Conservation (phyloP, 495 filamentous ascomycete genomes). For the Lineolata rhizophorae region DNA sequence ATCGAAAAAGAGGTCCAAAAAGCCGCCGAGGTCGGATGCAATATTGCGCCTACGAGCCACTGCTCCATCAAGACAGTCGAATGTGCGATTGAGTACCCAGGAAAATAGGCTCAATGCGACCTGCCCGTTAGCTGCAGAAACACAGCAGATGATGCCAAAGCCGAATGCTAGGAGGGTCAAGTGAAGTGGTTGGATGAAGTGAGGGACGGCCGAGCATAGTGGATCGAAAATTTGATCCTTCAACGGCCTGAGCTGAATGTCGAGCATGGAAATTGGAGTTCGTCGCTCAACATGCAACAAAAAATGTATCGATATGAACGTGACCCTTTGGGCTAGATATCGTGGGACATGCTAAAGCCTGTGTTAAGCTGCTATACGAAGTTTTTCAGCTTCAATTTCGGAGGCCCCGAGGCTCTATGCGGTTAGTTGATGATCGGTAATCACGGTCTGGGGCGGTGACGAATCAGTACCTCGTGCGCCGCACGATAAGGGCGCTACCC, state of each 20-base stretch:
- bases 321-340: too few species aligned
- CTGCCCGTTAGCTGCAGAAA: background rate
- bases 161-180: constrained; percentile 12
- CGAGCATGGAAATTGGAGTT: too few species aligned
- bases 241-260: constrained; percentile 9
- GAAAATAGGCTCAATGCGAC: constrained; percentile 2
- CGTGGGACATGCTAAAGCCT: too few species aligned
- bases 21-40: constrained; percentile 15
- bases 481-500: too few species aligned
- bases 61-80: constrained; percentile 17
- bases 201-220: constrained; percentile 8
- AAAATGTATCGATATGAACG: too few species aligned
- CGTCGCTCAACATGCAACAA: too few species aligned
- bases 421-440: too few species aligned
- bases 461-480: too few species aligned
- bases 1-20: constrained; percentile 16
- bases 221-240: constrained; percentile 13
- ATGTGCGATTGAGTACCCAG: constrained; percentile 14
- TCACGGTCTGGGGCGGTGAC: too few species aligned
- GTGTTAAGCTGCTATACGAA: too few species aligned
- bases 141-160: constrained; percentile 8
- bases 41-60: constrained; percentile 11
- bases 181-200: constrained; percentile 7
- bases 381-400: too few species aligned
- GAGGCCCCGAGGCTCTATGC: too few species aligned